Conservation (phyloP, 306 rosid species). For the Betula pendula region DNA sequence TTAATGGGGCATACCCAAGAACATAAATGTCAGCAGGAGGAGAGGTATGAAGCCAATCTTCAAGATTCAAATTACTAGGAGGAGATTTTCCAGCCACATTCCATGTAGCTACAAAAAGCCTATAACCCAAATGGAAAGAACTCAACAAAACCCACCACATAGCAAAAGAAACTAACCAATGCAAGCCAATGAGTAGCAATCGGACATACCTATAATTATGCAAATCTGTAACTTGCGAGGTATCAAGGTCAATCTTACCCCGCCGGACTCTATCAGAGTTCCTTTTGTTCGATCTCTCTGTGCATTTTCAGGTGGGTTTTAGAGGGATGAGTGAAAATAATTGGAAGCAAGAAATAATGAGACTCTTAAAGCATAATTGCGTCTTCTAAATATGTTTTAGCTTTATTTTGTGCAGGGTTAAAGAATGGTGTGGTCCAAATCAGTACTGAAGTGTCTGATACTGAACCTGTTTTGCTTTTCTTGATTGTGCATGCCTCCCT, state of each 20-base stretch:
- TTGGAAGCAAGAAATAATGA: constrained; percentile 26
- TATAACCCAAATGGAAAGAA: constrained; percentile 31
- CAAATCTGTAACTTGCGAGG: constrained; percentile 69
- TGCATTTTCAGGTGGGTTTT: constrained; percentile 29
- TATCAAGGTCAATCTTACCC: constrained; percentile 66
- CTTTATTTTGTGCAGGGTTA: constrained; percentile 41
- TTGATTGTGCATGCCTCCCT: constrained; percentile 78
- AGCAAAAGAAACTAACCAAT: constrained; percentile 4
- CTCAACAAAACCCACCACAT: constrained; percentile 17
- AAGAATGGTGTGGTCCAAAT: constrained; percentile 68
- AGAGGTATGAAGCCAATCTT: constrained; percentile 98
- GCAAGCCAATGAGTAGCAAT: constrained; percentile 17
- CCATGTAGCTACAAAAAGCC: constrained; percentile 94
- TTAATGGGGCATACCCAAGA: constrained; percentile 65
- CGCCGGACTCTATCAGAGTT: constrained; percentile 65
- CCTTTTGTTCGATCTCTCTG: constrained; percentile 75
- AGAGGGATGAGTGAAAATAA: constrained; percentile 18
- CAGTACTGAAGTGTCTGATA: constrained; percentile 41
- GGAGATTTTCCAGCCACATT: constrained; percentile 98
- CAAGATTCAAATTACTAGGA: constrained; percentile 75
- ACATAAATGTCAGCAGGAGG: constrained; percentile 95
- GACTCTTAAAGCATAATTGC: constrained; percentile 30
- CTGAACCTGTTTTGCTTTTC: constrained; percentile 94
- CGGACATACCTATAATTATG: constrained; percentile 65
- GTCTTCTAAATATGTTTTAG: constrained; percentile 21